Percentiles rank a stretch among this genome's conserved stretches.
phyloP scores from a whole-genome alignment of 2,329 filamentous ascomycete genomes.

The Didymella pinodella region DNA sequence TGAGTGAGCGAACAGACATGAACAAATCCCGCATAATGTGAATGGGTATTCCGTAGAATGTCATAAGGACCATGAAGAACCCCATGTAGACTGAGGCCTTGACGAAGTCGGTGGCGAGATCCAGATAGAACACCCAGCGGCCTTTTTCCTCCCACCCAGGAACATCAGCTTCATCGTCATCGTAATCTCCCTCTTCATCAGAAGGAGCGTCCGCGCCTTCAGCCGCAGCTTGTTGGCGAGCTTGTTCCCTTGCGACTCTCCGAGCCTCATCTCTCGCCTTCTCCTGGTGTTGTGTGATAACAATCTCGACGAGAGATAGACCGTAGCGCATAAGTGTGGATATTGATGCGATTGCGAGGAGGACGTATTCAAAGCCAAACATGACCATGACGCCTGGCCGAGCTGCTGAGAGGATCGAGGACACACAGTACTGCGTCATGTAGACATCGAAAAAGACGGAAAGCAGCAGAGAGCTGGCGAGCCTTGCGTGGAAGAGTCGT shows the following conservation, averaged over 20 bases:
- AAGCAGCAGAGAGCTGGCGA: conserved; percentile 79
- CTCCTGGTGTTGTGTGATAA: conserved; percentile 78
- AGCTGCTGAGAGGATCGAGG: conserved; percentile 83
- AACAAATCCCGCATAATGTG: conserved; percentile 97
- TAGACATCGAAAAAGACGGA: conserved; percentile 81
- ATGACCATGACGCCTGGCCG: conserved; percentile 99
- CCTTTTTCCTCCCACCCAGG: conserved; percentile 97
- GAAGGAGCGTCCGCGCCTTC: conserved; percentile 50
- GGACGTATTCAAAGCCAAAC: conserved; percentile 97
- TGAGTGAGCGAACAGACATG: conserved; percentile 89
- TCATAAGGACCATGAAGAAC: conserved; percentile 92
- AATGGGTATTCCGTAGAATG: conserved; percentile 93
- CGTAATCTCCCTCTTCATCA: conserved; percentile 69
- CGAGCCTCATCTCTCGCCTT: conserved; percentile 61
- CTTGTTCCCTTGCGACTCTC: conserved; percentile 64
- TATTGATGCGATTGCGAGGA: conserved; percentile 79
- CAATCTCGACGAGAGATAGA: conserved; percentile 78
- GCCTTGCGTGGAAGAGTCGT: conserved; percentile 82
- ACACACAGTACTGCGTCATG: conserved; percentile 82
- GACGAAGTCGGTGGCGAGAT: conserved; percentile 86
- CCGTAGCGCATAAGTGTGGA: conserved; percentile 82
- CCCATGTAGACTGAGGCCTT: conserved; percentile 88
- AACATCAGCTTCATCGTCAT: conserved; percentile 94
- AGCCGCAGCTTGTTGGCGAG: conserved; percentile 66
- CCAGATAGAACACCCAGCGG: conserved; percentile 87